Evolutionary conservation across 768 basidiomycete species (phyloP).

Genomic region (Psilocybe sp.): DNA sequence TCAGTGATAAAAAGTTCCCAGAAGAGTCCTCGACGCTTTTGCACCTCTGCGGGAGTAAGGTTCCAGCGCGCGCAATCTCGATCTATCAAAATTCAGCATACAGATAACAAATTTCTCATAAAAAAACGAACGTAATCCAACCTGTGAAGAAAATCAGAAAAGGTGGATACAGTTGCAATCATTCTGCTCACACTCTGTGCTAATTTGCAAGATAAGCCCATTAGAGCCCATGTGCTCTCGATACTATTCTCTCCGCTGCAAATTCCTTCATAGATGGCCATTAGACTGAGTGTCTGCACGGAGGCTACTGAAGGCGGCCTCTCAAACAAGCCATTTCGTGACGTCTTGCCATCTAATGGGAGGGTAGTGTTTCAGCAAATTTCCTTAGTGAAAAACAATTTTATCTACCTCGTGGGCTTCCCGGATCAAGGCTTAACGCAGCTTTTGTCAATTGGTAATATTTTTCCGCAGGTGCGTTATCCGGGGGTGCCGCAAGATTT

Average conservation of each 20-base stretch:
- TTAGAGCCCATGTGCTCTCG: constrained; percentile 64
- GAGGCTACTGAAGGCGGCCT: constrained; percentile 70
- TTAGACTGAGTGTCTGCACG: constrained; percentile 61
- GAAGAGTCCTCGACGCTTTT: constrained; percentile 68
- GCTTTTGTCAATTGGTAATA: constrained; percentile 63
- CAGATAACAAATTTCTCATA: constrained; percentile 6
- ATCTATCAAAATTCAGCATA: constrained; percentile 35
- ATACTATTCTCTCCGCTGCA: constrained; percentile 68
- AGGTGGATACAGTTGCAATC: constrained; percentile 4
- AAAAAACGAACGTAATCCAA: constrained; percentile 59
- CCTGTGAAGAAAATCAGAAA: constrained; percentile 31
- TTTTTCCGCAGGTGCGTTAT: constrained; percentile 48
- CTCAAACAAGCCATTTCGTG: constrained; percentile 44
- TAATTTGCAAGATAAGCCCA: constrained; percentile 63
- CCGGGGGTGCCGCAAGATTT: constrained; percentile 47
- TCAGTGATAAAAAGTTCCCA: constrained; percentile 77
- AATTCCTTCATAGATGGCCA: constrained; percentile 72
- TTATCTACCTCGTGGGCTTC: constrained; percentile 6
- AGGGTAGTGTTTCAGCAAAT: neutral
- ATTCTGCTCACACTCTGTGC: constrained; percentile 59
- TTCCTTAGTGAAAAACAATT: neutral
- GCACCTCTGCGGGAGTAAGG: constrained; percentile 56
- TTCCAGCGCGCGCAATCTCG: constrained; percentile 74
- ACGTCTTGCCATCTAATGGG: constrained; percentile 15
- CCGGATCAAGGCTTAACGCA: constrained; percentile 62